Conservation (phyloP, 768 basidiomycete genomes). For the Leucosporidium yakuticum region DNA sequence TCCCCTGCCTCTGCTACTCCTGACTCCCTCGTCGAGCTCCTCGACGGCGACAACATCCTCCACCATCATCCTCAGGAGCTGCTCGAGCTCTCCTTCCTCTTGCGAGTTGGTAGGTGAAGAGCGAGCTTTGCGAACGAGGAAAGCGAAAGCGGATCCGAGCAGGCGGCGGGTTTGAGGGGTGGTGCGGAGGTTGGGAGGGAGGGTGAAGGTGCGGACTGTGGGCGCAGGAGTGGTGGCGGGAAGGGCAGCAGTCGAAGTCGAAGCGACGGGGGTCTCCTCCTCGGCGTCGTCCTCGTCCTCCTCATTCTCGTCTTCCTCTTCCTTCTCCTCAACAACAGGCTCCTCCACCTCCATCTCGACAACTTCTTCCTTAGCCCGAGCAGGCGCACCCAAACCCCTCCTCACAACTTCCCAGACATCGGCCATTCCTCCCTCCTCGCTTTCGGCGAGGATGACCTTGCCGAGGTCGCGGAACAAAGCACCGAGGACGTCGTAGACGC, state of each 20-base stretch:
- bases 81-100: constrained; percentile 13
- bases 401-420: constrained; percentile 29
- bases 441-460: constrained; percentile 18
- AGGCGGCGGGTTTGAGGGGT: constrained; percentile 33
- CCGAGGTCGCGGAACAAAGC: constrained; percentile 30
- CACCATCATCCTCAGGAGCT: constrained; percentile 6
- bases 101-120: neutral
- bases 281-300: constrained; percentile 13
- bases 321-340: neutral
- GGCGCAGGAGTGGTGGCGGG: neutral
- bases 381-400: constrained; percentile 28
- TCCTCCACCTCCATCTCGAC: constrained; percentile 11
- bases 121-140: constrained; percentile 33
- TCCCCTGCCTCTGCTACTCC: constrained; percentile 15
- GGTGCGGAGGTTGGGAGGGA: constrained; percentile 24
- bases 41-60: constrained; percentile 19
- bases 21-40: constrained; percentile 19
- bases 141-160: constrained; percentile 29
- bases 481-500: constrained; percentile 32
- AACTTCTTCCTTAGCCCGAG: constrained; percentile 1
- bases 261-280: constrained; percentile 22
- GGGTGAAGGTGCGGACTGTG: neutral
- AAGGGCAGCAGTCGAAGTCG: constrained; percentile 20
- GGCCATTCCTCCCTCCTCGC: constrained; percentile 1
- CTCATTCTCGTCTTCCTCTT: neutral